These are phyloP conservation scores for Fusarium ambrosium DNA, from an alignment of 2,329 filamentous ascomycete genomes.

Conservation along the genomic window DNA sequence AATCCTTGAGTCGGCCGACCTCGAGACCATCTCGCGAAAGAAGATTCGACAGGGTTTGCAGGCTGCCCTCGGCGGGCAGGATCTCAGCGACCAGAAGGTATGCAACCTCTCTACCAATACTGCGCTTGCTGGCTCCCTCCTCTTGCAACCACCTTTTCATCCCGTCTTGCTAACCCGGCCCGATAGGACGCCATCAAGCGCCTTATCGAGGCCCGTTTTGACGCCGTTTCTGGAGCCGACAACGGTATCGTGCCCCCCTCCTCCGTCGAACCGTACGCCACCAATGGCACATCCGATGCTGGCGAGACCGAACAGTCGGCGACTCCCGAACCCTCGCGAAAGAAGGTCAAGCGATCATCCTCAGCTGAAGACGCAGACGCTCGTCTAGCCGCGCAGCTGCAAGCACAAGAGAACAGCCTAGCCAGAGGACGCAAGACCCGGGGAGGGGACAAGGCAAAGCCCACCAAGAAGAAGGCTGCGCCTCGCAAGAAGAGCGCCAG, in stretches of 20 bases:
- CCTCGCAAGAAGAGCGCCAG: slow-evolving; percentile 81
- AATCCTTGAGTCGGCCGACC: slow-evolving; percentile 70
- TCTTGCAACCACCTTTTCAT: not conserved
- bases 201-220: slow-evolving; percentile 81
- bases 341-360: slow-evolving; percentile 76
- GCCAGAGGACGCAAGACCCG: slow-evolving; percentile 79
- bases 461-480: slow-evolving; percentile 71
- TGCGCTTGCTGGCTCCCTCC: not conserved
- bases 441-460: slow-evolving; percentile 71
- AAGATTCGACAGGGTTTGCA: slow-evolving; percentile 72
- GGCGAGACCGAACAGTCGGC: slow-evolving; percentile 64
- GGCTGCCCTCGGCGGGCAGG: slow-evolving; percentile 66
- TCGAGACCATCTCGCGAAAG: slow-evolving; percentile 74
- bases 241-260: slow-evolving; percentile 63
- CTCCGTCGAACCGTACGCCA: slow-evolving; percentile 50
- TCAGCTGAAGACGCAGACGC: slow-evolving; percentile 83
- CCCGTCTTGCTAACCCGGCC: slow-evolving; percentile 7
- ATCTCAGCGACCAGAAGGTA: slow-evolving; percentile 72
- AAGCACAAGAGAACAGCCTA: slow-evolving; percentile 89
- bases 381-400: slow-evolving; percentile 85
- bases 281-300: slow-evolving; percentile 52
- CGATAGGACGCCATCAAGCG: slow-evolving; percentile 73
- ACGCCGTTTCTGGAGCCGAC: slow-evolving; percentile 70
- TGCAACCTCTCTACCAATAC: slow-evolving; percentile 14
- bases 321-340: slow-evolving; percentile 63